These are phyloP conservation scores for Exophiala sideris DNA, from an alignment of 2,329 filamentous ascomycete genomes.

Conservation along the genomic window DNA sequence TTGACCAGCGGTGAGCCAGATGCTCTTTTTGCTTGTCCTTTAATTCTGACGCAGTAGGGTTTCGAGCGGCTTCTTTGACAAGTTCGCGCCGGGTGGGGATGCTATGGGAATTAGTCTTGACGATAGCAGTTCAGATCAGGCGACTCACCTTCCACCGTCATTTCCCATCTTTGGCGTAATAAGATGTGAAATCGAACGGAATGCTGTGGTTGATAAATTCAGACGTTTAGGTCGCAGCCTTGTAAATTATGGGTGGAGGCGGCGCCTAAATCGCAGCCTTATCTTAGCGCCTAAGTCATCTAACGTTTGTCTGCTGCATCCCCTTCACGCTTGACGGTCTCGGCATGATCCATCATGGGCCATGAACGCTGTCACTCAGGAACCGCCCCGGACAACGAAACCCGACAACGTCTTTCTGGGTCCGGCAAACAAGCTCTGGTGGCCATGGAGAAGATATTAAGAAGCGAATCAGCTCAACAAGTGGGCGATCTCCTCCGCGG, in stretches of 20 bases:
- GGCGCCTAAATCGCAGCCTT: neutral
- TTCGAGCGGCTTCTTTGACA: slow-evolving; percentile 85
- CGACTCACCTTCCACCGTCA: slow-evolving; percentile 74
- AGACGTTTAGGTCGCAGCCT: neutral
- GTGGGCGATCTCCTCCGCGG: no score
- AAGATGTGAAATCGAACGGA: neutral
- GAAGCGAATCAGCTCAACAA: no score
- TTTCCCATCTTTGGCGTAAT: slow-evolving; percentile 67
- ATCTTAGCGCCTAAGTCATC: neutral
- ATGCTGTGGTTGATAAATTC: neutral
- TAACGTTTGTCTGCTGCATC: no score
- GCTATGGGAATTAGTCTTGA: slow-evolving; percentile 39
- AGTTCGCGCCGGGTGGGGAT: slow-evolving; percentile 95
- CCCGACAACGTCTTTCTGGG: no score
- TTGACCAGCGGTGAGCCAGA: slow-evolving; percentile 80
- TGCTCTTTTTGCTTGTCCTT: slow-evolving; percentile 86
- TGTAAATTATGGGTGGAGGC: neutral
- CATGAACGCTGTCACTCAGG: no score
- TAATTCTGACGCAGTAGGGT: slow-evolving; percentile 76
- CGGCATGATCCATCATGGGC: no score
- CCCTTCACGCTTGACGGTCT: no score
- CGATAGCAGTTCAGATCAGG: neutral
- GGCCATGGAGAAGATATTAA: no score
- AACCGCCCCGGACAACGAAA: no score
- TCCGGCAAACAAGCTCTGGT: no score